phyloP scores from a whole-genome alignment of 306 rosid species.

The Oemleria cerasiformis region DNA sequence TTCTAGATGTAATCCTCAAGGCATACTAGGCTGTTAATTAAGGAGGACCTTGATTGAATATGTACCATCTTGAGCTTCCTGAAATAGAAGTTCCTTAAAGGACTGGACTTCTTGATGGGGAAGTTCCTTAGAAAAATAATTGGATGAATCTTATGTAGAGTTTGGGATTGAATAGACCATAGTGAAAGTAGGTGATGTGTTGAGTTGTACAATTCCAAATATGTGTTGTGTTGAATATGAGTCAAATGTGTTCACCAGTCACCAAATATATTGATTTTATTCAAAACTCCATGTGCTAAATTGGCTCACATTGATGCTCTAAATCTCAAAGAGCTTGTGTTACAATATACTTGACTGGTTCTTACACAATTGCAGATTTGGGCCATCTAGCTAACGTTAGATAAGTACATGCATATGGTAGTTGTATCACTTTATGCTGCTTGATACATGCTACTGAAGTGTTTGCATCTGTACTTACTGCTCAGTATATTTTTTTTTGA shows the following conservation, averaged over 20 bases:
- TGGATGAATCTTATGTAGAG: neutral
- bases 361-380: neutral
- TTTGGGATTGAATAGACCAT: neutral
- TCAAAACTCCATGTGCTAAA: neutral
- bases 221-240: conserved; percentile 3
- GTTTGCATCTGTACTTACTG: conserved; percentile 1
- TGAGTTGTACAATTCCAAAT: neutral
- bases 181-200: neutral
- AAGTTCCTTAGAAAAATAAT: neutral
- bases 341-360: neutral
- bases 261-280: too few relatives aligned
- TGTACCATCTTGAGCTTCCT: neutral
- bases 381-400: neutral
- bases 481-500: neutral
- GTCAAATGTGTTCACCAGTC: neutral
- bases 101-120: neutral
- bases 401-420: neutral
- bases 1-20: neutral
- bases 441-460: conserved; percentile 3
- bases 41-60: neutral
- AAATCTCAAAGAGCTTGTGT: neutral
- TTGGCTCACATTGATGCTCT: neutral
- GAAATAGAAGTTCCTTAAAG: neutral
- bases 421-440: neutral
- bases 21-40: neutral